Evolutionary conservation across 75 land plant genomes (phyloP).

Genomic region (Ceratopteris richardii): DNA sequence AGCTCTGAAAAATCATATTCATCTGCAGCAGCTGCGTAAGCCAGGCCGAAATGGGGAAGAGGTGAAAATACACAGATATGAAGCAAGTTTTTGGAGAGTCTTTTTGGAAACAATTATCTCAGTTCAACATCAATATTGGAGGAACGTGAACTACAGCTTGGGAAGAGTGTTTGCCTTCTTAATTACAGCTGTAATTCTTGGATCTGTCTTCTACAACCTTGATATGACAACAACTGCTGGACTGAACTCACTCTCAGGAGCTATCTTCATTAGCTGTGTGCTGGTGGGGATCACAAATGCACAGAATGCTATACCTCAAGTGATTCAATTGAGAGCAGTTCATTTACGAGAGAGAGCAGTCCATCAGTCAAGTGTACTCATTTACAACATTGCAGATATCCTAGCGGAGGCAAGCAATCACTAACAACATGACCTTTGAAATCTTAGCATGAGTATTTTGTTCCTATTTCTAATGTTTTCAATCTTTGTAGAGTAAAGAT

Average conservation of each 20-base stretch:
- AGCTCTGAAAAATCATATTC: conserved; percentile 17
- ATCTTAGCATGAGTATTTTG: neutral
- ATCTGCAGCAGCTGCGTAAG: conserved; percentile 20
- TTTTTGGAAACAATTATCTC: conserved; percentile 6
- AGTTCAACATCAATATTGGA: conserved; percentile 20
- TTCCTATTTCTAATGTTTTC: neutral
- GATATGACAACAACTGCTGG: conserved; percentile 8
- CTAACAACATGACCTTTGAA: too few relatives aligned
- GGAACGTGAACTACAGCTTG: conserved; percentile 37
- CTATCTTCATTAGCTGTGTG: conserved; percentile 24
- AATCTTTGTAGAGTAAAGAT: too few relatives aligned
- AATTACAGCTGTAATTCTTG: conserved; percentile 27
- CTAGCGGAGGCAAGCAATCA: conserved; percentile 29
- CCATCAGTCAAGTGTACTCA: conserved; percentile 24
- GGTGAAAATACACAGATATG: conserved; percentile 8
- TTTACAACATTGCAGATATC: conserved; percentile 32
- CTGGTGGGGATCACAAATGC: conserved; percentile 27
- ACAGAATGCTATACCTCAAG: conserved; percentile 31
- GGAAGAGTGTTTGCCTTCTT: conserved; percentile 31
- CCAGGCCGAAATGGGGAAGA: conserved; percentile 9
- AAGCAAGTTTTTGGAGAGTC: conserved; percentile 11
- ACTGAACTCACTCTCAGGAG: conserved; percentile 19
- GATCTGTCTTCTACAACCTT: conserved; percentile 40
- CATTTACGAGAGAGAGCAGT: conserved; percentile 28
- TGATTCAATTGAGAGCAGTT: conserved; percentile 20